phyloP scores from a whole-genome alignment of 306 rosid species.

The Dalbergia cochinchinensis region DNA sequence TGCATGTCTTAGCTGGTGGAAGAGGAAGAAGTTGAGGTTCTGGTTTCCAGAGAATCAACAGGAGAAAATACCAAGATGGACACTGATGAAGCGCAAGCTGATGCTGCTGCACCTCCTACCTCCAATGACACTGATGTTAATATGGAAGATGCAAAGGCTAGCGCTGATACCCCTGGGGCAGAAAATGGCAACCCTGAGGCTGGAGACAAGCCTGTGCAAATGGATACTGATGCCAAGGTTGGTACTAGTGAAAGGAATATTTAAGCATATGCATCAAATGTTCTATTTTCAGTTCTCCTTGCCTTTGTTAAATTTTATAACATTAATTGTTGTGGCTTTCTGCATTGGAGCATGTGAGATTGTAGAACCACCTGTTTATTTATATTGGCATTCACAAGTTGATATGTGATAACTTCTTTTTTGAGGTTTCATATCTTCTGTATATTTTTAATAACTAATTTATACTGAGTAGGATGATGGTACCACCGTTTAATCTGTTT shows the following conservation, averaged over 20 bases:
- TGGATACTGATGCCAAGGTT: slow-evolving; percentile 91
- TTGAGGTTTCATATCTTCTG: too few species aligned
- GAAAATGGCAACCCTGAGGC: slow-evolving; percentile 72
- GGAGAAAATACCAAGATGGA: slow-evolving; percentile 74
- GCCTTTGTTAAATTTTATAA: too few species aligned
- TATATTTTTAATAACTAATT: too few species aligned
- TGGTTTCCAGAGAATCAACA: slow-evolving; percentile 66
- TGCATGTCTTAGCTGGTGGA: slow-evolving; percentile 69
- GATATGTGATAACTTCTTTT: too few species aligned
- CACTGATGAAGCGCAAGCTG: slow-evolving; percentile 69
- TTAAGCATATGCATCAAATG: not conserved
- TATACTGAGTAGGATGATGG: too few species aligned
- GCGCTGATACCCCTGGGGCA: slow-evolving; percentile 59
- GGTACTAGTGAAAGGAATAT: not conserved
- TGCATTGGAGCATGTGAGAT: too few species aligned
- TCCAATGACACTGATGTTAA: slow-evolving; percentile 64
- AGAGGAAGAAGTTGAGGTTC: slow-evolving; percentile 87
- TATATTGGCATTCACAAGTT: too few species aligned
- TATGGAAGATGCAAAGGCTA: slow-evolving; percentile 86
- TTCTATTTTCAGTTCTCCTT: too few species aligned
- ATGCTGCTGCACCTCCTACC: slow-evolving; percentile 56
- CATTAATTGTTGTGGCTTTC: too few species aligned
- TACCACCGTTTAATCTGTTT: too few species aligned
- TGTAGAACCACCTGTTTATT: too few species aligned
- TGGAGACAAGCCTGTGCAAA: slow-evolving; percentile 81